phyloP scores from a whole-genome alignment of 441 rosid genomes.

The Cnidoscolus chayamansa region DNA sequence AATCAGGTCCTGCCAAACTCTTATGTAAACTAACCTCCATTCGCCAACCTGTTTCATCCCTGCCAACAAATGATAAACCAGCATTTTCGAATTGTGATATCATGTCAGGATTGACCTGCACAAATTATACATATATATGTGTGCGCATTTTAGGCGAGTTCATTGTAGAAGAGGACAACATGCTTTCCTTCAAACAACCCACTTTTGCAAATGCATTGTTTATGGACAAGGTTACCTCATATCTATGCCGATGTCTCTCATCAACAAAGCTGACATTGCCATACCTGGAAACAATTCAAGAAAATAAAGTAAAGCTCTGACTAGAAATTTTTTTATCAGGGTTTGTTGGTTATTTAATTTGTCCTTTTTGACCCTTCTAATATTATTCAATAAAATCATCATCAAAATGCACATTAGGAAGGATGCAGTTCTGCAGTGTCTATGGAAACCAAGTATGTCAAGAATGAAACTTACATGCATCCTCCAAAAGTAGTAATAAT shows the following conservation, averaged over 20 bases:
- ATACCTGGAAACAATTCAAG: conserved; percentile 43
- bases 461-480: background rate
- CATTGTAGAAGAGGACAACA: background rate
- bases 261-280: conserved; percentile 63
- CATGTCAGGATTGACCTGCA: conserved; percentile 81
- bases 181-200: background rate
- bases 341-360: background rate
- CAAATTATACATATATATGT: background rate
- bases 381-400: background rate
- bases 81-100: conserved; percentile 61
- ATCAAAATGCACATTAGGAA: background rate
- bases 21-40: conserved; percentile 59
- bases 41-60: conserved; percentile 72
- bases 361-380: background rate
- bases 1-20: background rate
- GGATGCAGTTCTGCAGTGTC: background rate
- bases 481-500: background rate
- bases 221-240: conserved; percentile 51
- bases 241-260: conserved; percentile 90
- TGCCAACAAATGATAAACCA: conserved; percentile 78
- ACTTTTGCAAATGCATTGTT: background rate
- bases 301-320: conserved; percentile 8
- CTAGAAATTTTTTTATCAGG: background rate
- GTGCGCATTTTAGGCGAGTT: background rate
- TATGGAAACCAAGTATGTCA: background rate